Conservation (phyloP, 306 rosid species). For the Arachis stenosperma region DNA sequence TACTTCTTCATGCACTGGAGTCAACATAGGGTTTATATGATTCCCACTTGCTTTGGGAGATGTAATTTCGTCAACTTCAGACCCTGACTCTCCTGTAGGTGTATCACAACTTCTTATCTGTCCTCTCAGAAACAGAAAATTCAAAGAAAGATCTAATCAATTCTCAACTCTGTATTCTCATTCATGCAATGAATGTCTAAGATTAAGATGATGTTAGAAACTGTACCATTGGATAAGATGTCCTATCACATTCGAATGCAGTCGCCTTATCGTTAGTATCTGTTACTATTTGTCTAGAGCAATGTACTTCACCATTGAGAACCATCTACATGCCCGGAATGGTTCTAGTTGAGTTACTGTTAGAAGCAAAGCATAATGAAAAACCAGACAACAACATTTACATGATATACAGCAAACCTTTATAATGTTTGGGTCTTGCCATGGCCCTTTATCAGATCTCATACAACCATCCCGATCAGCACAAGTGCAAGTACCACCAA, state of each 20-base stretch:
- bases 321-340: constrained; percentile 60
- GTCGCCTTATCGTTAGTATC: constrained; percentile 57
- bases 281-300: constrained; percentile 62
- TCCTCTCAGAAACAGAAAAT: constrained; percentile 31
- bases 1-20: constrained; percentile 80
- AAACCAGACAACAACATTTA: constrained; percentile 12
- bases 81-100: constrained; percentile 82
- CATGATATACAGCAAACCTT: constrained; percentile 55
- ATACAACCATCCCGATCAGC: constrained; percentile 71
- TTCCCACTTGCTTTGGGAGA: constrained; percentile 68
- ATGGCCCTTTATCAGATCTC: constrained; percentile 90
- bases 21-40: constrained; percentile 56
- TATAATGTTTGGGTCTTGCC: constrained; percentile 74
- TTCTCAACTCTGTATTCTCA: neutral
- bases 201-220: constrained; percentile 30
- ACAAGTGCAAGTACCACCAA: constrained; percentile 88
- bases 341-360: constrained; percentile 36
- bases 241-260: constrained; percentile 60
- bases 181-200: neutral
- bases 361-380: constrained; percentile 15
- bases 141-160: constrained; percentile 22
- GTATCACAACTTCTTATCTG: constrained; percentile 75
- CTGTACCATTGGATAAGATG: constrained; percentile 53
- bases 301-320: constrained; percentile 63
- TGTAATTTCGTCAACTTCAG: constrained; percentile 80